Evolutionary conservation across 1,284 basidiomycete genomes (phyloP).

Genomic region (Microstroma glucosiphilum): DNA sequence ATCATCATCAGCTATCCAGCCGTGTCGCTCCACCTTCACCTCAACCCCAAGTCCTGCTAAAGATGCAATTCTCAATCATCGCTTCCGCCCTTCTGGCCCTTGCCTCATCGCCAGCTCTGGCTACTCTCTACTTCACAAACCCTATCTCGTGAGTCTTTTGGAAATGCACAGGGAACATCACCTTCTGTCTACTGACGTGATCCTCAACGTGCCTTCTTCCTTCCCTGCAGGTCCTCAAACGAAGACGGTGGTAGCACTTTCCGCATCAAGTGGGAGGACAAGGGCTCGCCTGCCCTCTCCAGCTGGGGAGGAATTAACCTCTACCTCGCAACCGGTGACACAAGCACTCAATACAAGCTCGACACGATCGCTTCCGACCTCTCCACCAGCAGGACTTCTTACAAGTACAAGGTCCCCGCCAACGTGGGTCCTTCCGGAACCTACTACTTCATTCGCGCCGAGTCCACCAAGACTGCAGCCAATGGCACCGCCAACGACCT

Average conservation of each 20-base stretch:
- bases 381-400: constrained; percentile 14
- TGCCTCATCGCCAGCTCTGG: constrained; percentile 19
- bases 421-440: constrained; percentile 28
- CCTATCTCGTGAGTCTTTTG: constrained; percentile 31
- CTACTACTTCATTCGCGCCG: constrained; percentile 46
- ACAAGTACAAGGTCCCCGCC: constrained; percentile 23
- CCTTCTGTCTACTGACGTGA: background rate
- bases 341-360: constrained; percentile 40
- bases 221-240: constrained; percentile 23
- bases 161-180: background rate
- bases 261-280: constrained; percentile 35
- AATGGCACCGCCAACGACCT: constrained; percentile 23
- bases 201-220: background rate
- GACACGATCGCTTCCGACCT: constrained; percentile 30
- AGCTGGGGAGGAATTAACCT: constrained; percentile 41
- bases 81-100: constrained; percentile 13
- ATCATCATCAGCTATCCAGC: constrained; percentile 43
- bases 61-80: constrained; percentile 57
- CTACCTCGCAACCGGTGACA: constrained; percentile 37
- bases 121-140: constrained; percentile 31
- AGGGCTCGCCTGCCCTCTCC: constrained; percentile 24
- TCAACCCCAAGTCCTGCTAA: constrained; percentile 95
- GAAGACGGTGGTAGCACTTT: constrained; percentile 26
- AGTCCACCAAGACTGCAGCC: constrained; percentile 30
- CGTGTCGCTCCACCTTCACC: constrained; percentile 82